Percentiles rank a stretch among this genome's conserved stretches.
Evolutionary conservation across 208 protist species (phyloP).

Genomic region (Trypanosoma vivax): DNA sequence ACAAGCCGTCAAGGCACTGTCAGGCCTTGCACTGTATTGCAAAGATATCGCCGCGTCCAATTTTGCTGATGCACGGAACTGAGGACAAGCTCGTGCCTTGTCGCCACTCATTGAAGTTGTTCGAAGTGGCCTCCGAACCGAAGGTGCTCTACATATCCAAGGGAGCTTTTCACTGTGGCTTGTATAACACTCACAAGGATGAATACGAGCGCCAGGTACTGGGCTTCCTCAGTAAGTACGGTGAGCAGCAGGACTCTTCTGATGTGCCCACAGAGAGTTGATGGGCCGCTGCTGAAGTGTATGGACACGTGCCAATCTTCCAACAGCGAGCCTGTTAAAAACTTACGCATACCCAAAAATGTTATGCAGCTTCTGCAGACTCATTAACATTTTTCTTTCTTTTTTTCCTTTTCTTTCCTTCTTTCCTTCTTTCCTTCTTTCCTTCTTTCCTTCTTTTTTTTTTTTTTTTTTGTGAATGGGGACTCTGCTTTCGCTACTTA

Average conservation of each 20-base stretch:
- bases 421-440: background rate
- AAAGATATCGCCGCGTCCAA: slow-evolving; percentile 66
- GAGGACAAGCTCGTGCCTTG: slow-evolving; percentile 78
- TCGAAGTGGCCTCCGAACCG: slow-evolving; percentile 67
- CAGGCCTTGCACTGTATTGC: slow-evolving; percentile 79
- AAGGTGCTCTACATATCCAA: slow-evolving; percentile 86
- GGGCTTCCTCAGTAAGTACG: slow-evolving; percentile 44
- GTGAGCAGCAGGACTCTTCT: slow-evolving; percentile 11
- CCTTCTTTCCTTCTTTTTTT: slow-evolving; percentile 11
- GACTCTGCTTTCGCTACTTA: too few species aligned
- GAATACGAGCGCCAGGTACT: slow-evolving; percentile 73
- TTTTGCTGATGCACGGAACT: slow-evolving; percentile 89
- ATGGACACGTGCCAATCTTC: too few species aligned
- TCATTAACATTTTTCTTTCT: background rate
- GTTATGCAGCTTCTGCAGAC: too few species aligned
- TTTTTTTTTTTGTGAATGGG: background rate
- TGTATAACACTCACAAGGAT: slow-evolving; percentile 81
- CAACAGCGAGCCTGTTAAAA: too few species aligned
- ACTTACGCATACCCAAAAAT: too few species aligned
- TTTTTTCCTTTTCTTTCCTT: slow-evolving; percentile 6
- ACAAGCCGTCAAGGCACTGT: slow-evolving; percentile 76
- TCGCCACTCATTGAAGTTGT: slow-evolving; percentile 77
- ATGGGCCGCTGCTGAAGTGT: too few species aligned
- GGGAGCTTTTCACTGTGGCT: slow-evolving; percentile 80
- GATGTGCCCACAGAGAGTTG: slow-evolving; percentile 2